Percentiles rank a stretch among this genome's conserved stretches.
These are phyloP conservation scores for Oemleria cerasiformis DNA, from an alignment of 306 rosid genomes.

Conservation along the genomic window DNA sequence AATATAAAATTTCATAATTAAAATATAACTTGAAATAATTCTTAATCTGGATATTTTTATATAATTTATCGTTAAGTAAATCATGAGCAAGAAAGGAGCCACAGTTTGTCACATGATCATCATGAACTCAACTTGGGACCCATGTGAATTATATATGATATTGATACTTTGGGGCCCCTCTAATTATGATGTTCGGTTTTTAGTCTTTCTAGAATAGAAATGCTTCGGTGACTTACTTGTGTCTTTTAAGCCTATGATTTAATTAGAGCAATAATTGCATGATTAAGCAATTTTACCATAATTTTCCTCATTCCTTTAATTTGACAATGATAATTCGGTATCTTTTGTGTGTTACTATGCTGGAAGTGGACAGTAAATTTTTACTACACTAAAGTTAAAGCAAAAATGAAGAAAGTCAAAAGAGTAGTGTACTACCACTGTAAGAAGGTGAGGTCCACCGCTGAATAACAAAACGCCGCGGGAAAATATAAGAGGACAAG, in stretches of 20 bases:
- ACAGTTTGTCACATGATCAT: conserved; percentile 24
- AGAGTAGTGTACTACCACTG: background rate
- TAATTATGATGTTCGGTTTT: conserved; percentile 21
- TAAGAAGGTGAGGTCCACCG: conserved; percentile 13
- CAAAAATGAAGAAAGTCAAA: background rate
- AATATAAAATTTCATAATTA: too few species aligned
- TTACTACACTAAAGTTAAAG: background rate
- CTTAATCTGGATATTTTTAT: too few species aligned
- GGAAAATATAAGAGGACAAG: background rate
- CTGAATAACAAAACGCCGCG: background rate
- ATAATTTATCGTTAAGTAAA: too few species aligned
- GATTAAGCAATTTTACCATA: background rate
- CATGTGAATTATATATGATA: background rate
- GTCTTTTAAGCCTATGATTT: background rate
- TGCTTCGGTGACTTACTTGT: background rate
- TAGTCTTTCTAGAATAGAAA: conserved; percentile 3
- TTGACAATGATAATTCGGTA: too few species aligned
- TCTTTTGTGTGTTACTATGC: too few species aligned
- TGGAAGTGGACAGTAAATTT: too few species aligned
- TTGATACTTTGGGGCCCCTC: conserved; percentile 2
- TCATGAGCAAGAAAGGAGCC: background rate
- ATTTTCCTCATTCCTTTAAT: background rate
- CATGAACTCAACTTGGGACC: conserved; percentile 11
- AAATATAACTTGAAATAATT: too few species aligned
- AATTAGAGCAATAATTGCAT: background rate